phyloP scores from a whole-genome alignment of 768 basidiomycete species.

The Gymnopilus dilepis region DNA sequence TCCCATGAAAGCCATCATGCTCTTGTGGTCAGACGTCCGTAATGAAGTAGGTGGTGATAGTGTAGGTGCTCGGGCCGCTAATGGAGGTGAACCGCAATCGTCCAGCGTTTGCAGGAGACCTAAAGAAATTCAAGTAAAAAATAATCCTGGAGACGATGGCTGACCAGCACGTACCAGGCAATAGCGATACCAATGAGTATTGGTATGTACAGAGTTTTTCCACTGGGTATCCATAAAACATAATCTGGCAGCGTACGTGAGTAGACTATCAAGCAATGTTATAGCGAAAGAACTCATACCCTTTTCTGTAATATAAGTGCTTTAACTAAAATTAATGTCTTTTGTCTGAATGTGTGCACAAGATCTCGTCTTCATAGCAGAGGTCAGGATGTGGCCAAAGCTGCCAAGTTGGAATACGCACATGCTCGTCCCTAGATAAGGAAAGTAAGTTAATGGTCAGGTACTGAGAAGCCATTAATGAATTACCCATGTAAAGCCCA shows the following conservation, averaged over 20 bases:
- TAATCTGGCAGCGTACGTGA: slow-evolving; percentile 58
- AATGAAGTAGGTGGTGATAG: slow-evolving; percentile 75
- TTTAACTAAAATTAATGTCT: slow-evolving; percentile 92
- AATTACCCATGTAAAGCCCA: slow-evolving; percentile 91
- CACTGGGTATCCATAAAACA: slow-evolving; percentile 97
- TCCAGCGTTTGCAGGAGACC: slow-evolving; percentile 88
- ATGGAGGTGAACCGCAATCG: slow-evolving; percentile 88
- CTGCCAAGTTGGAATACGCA: slow-evolving; percentile 37
- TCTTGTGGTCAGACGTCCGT: slow-evolving; percentile 86
- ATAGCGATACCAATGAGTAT: slow-evolving; percentile 92
- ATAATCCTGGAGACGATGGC: too few relatives aligned
- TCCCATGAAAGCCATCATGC: slow-evolving; percentile 90
- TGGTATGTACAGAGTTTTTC: slow-evolving; percentile 97
- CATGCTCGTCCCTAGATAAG: slow-evolving; percentile 68
- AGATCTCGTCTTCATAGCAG: slow-evolving; percentile 73
- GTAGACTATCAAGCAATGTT: background rate
- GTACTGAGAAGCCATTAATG: background rate
- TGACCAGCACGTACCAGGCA: slow-evolving; percentile 66
- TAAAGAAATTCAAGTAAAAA: too few relatives aligned
- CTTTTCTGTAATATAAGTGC: slow-evolving; percentile 92
- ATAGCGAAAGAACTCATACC: slow-evolving; percentile 48
- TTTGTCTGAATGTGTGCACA: slow-evolving; percentile 91
- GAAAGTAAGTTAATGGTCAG: background rate
- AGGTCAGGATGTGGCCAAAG: slow-evolving; percentile 4
- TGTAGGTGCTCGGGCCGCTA: slow-evolving; percentile 67